phyloP scores from a whole-genome alignment of 148 eudicot genomes.

The Vaccinium darrowii region DNA sequence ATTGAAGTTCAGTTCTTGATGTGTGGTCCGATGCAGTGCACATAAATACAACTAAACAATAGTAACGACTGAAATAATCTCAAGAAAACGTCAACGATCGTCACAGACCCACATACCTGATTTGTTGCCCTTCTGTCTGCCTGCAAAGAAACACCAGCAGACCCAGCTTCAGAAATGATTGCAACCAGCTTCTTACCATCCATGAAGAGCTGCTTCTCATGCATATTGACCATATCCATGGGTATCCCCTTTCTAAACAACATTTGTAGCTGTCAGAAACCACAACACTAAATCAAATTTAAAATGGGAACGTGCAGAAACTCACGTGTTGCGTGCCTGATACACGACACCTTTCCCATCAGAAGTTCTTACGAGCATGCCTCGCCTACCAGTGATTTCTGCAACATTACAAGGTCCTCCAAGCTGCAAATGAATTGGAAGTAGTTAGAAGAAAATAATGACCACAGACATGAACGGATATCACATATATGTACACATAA shows the following conservation, averaged over 20 bases:
- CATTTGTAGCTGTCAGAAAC: conserved; percentile 3
- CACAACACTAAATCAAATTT: background rate
- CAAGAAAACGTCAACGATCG: background rate
- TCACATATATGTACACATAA: background rate
- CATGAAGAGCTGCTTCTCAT: conserved; percentile 94
- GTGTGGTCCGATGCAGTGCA: background rate
- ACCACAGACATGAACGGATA: background rate
- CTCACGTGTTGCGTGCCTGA: conserved; percentile 97
- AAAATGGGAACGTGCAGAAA: conserved; percentile 15
- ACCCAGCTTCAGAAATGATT: conserved; percentile 96
- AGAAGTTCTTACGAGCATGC: conserved; percentile 89
- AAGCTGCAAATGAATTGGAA: conserved; percentile 51
- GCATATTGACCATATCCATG: conserved; percentile 99
- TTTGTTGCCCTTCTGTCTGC: conserved; percentile 94
- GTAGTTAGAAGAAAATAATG: background rate
- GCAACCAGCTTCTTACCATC: conserved; percentile 88
- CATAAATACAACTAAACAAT: background rate
- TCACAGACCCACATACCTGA: conserved; percentile 52
- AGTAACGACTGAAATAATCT: background rate
- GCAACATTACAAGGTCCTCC: conserved; percentile 97
- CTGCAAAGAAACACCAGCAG: conserved; percentile 98
- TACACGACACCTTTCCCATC: conserved; percentile 89
- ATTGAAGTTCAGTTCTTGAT: background rate
- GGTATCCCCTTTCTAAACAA: conserved; percentile 71
- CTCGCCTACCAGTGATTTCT: conserved; percentile 91